Base-by-base conservation (phyloP, 129 eudicot genomes). In the Scalesia atractyloides region DNA sequence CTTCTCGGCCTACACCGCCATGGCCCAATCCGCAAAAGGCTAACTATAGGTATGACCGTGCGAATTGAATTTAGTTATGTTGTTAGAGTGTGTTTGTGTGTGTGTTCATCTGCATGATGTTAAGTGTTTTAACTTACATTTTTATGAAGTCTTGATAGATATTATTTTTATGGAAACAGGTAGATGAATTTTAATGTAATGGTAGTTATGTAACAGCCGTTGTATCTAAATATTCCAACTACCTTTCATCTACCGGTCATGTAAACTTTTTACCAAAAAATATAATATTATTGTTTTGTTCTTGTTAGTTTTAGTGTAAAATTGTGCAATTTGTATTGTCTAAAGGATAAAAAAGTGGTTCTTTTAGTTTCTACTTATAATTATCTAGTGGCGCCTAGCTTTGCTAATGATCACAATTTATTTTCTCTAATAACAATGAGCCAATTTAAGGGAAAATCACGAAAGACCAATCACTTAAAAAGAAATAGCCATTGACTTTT, bases 11-110 rank as follows among this genome's bases (percentile, higher is more conserved):
- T 85, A 68, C 86, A 84, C 51, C 67, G 82, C 50, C 52, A 60
- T 46, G 53, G 76, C 51, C 82, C 70, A 48, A 71, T 53, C 76
- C 86, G 76, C 57, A 86, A 84, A 63, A 77, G 81, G 79, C 84
- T 87, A 64, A 88, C 73, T 73, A 68, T 77, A 94, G 96, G 97
- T 90, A 80, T 47, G 34, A 30, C 34, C 34, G 34, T 30, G 4
- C 34, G 34, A 64, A 16, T n/a, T 76, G 46, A 70, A 60, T 60
- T 74, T 22, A 37, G 57, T 11, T 6, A 39, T 48, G 52, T 39
- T 62, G 14, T 43, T 68, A n/a, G 13, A 7, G 22, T 3, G 54
- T 58, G 69, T 22, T 37, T 12, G 17, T 64, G 36, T 61, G 59
- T 53, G 46, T 53, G 79, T 65, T 65, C 48, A 66, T 67, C 13